Conservation (phyloP, 2,329 filamentous ascomycete genomes). For the Fusarium pseudonygamai region DNA sequence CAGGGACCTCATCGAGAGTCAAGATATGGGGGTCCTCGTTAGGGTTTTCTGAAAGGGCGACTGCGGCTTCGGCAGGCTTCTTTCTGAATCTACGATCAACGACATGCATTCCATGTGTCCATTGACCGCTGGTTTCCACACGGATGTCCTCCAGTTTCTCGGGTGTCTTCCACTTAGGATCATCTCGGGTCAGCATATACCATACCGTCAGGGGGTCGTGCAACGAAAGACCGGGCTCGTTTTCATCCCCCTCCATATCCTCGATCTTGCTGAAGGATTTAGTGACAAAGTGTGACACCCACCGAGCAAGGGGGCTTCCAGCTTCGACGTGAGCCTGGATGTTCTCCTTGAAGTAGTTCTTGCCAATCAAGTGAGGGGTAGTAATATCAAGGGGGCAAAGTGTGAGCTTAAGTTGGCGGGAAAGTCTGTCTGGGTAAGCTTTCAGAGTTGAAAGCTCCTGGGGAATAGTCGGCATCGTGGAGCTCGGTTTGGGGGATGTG, state of each 20-base stretch:
- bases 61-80: slow-evolving; percentile 58
- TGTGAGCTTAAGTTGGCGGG: slow-evolving; percentile 70
- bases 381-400: slow-evolving; percentile 84
- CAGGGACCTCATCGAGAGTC: slow-evolving; percentile 63
- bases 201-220: slow-evolving; percentile 84
- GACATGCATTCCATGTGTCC: slow-evolving; percentile 92
- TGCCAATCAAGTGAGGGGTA: slow-evolving; percentile 71
- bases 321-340: slow-evolving; percentile 65
- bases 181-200: slow-evolving; percentile 74
- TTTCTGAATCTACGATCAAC: slow-evolving; percentile 74
- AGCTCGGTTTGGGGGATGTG: slow-evolving; percentile 76
- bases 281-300: slow-evolving; percentile 77
- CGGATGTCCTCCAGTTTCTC: slow-evolving; percentile 80
- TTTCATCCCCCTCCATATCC: slow-evolving; percentile 66
- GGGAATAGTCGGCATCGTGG: slow-evolving; percentile 80
- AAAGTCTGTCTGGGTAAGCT: slow-evolving; percentile 71
- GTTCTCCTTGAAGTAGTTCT: slow-evolving; percentile 65
- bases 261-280: slow-evolving; percentile 76
- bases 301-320: slow-evolving; percentile 77
- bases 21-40: slow-evolving; percentile 53
- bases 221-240: slow-evolving; percentile 69
- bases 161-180: slow-evolving; percentile 66
- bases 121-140: slow-evolving; percentile 90
- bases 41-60: slow-evolving; percentile 53
- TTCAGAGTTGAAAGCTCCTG: slow-evolving; percentile 60